Percentiles rank a stretch among this genome's conserved stretches.
These are phyloP conservation scores for Metschnikowia peoriensis DNA, from an alignment of 805 yeast genomes.

Conservation along the genomic window DNA sequence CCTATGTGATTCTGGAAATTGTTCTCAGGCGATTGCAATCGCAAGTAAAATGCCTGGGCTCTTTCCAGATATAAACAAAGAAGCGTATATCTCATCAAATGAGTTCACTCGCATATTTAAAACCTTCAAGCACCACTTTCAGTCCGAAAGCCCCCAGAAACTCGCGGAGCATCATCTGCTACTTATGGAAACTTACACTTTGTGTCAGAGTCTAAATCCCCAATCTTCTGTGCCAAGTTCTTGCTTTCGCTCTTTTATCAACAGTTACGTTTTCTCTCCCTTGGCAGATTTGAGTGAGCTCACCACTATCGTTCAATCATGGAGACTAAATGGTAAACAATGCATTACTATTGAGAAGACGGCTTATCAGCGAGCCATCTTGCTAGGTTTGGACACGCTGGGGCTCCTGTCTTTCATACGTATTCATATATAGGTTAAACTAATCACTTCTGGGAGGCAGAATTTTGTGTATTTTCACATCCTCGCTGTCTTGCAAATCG, in stretches of 20 bases:
- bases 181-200: conserved; percentile 1
- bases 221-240: neutral
- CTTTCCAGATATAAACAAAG: conserved; percentile 7
- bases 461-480: conserved; percentile 66
- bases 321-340: neutral
- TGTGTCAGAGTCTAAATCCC: conserved; percentile 2
- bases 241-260: conserved; percentile 9
- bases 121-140: conserved; percentile 3
- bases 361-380: neutral
- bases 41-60: conserved; percentile 19
- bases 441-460: conserved; percentile 31
- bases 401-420: neutral
- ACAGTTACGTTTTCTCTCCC: conserved; percentile 12
- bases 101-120: conserved; percentile 10
- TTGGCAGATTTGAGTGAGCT: conserved; percentile 5
- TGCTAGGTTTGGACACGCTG: conserved; percentile 1
- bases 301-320: neutral
- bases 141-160: neutral
- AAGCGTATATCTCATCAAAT: conserved; percentile 1
- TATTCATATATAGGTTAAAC: neutral
- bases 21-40: conserved; percentile 27
- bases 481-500: conserved; percentile 45
- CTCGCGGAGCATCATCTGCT: neutral
- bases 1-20: conserved; percentile 26
- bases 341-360: neutral